Base-by-base conservation (phyloP, 2,329 filamentous ascomycete genomes). In the Hortaea werneckii region DNA sequence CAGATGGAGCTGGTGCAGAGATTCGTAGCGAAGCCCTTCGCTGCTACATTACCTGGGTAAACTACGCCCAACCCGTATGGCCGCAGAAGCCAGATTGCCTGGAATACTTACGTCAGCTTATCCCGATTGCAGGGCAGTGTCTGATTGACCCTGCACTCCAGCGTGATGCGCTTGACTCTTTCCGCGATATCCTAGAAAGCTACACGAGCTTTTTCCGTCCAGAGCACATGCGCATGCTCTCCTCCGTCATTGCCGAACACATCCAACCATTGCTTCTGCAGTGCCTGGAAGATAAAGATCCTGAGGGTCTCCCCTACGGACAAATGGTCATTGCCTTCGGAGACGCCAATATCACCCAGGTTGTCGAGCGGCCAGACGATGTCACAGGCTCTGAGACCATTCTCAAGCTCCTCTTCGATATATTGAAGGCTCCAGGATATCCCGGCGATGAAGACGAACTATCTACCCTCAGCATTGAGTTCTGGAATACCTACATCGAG, bases 401-500 rank as follows among this genome's bases (percentile, higher is more conserved):
- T 10, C 66, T 62, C 9, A 48, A 53, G 32, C 48, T 75, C 72
- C 30, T 69, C 86, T n/a, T 78, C 76, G 78, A 79, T 4, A 72
- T 92, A 5, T 69, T 89, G 26, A 74, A 74, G 13, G 76, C 80
- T 9, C 71, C 79, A 9, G 85, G 85, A 1, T 76, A 79, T 54
- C 78, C 83, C 1, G 80, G 82, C 1, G 76, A 76, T 4, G 85
- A 90, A 45, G 84, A 92, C 56, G 80, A 79, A 51, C 78, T 88
- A 8, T 88, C 87, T 45, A 77, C 85, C 0, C 77, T 80, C 1
- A 78, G 82, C 1, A 73, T 90, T 10, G 85, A 92, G 56, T 90
- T 92, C 60, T 92, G 87, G 86, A 82, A 78, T 12, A 81, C 78
- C 1, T 87, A 82, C 59, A 78, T 85, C 5, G 85, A 88, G 64